Evolutionary conservation across 208 protist species (phyloP), one percentile per base, ranked within the genome.

Genomic region (Blechomonas ayalai): DNA sequence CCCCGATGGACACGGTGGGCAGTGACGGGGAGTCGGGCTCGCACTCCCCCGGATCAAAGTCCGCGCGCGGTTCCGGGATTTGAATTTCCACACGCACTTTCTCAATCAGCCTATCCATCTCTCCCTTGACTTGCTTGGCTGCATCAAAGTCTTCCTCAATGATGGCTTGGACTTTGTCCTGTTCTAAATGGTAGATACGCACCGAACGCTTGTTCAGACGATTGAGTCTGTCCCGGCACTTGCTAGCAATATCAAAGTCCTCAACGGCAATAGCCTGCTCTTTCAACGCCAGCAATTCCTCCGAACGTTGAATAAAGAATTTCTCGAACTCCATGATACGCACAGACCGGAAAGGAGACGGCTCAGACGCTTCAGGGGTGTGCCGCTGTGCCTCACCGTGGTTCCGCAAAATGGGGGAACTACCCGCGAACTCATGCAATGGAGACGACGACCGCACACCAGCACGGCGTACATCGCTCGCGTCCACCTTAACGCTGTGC

Each of bases 81-180:
- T 69, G 47, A 3, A 65, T 61, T 34, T 81, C 64, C 23, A 41
- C 44, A 25, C 74, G 80, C 1, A 81, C 73, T 3, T 39, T 55
- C n/a, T 76, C 64, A 8, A 88, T 59, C 6, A 90, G 36, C 0
- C 52, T 28, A 49, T 93, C 76, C 73, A 95, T 93, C 39, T 50
- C 45, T n/a, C 52, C 52, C 37, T 89, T 86, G 4, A 68, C 48
- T 33, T 71, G 31, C 49, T 92, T 73, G 10, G 89, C 89, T 7
- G 59, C 51, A 10, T 83, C 85, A 73, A 92, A 95, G 47, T 93
- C 67, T 39, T 95, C 84, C 24, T 89, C 72, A 40, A 90, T 80
- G 37, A 95, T 91, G n/a, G 84, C 79, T 33, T 88, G 70, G 25
- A 92, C 79, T 66, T 95, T 95, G 13, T 84, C 67, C 31, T 88